Percentiles rank a stretch among this genome's conserved stretches.
These are phyloP conservation scores for Russula ochroleuca DNA, from an alignment of 768 basidiomycete species.

Conservation along the genomic window DNA sequence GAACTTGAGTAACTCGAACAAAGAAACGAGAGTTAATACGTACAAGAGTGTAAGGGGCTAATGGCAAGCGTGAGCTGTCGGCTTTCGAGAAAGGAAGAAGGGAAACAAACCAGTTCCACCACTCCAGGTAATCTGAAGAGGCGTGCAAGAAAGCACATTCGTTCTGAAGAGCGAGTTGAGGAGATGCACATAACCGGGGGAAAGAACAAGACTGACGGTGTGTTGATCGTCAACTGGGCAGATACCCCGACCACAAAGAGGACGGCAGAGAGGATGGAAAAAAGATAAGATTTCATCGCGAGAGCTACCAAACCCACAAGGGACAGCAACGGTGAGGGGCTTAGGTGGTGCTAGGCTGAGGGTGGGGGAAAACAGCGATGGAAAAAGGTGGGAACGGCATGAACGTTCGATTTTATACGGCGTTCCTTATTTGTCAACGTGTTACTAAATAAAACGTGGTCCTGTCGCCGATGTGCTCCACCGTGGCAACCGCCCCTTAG, in stretches of 20 bases:
- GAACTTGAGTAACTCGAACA: neutral
- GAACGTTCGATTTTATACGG: conserved; percentile 12
- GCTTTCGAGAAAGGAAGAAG: neutral
- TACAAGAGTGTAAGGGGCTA: conserved; percentile 66
- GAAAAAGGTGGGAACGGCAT: conserved; percentile 24
- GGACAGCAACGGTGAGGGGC: conserved; percentile 31
- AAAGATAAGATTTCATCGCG: conserved; percentile 46
- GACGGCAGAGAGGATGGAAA: conserved; percentile 39
- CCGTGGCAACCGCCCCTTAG: neutral
- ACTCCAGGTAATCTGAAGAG: conserved; percentile 50
- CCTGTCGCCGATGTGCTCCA: neutral
- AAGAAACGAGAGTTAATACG: conserved; percentile 30
- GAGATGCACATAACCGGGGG: neutral
- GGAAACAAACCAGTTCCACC: conserved; percentile 44
- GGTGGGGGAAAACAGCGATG: conserved; percentile 29
- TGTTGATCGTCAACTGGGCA: conserved; percentile 58
- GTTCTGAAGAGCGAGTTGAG: conserved; percentile 35
- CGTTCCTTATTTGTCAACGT: neutral
- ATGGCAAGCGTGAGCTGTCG: conserved; percentile 17
- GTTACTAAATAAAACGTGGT: neutral
- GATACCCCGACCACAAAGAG: conserved; percentile 42
- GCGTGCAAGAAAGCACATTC: conserved; percentile 53
- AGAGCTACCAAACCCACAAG: conserved; percentile 25
- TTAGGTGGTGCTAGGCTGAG: conserved; percentile 33
- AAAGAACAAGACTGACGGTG: conserved; percentile 52